Conservation (phyloP, 2,329 filamentous ascomycete genomes). For the Sarocladium kiliense region DNA sequence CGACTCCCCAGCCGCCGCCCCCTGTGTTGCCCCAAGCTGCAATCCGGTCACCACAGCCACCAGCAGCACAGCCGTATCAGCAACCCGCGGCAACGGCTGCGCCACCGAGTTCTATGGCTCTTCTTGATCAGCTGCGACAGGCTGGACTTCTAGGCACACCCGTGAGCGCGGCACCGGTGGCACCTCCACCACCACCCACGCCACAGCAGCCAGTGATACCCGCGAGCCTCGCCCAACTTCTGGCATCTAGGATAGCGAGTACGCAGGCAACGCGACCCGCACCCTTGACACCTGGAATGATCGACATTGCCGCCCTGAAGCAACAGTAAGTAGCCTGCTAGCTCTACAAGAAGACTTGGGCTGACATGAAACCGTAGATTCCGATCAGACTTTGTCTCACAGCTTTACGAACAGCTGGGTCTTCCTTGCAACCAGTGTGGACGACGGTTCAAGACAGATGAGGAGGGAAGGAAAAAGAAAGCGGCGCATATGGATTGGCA, state of each 20-base stretch:
- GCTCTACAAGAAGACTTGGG: not conserved
- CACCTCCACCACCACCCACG: slow-evolving; percentile 22
- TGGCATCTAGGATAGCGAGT: slow-evolving; percentile 7
- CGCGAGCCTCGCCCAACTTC: slow-evolving; percentile 12
- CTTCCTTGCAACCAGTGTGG: slow-evolving; percentile 91
- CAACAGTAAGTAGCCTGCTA: slow-evolving; percentile 51
- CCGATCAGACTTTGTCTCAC: slow-evolving; percentile 67
- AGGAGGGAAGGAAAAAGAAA: slow-evolving; percentile 78
- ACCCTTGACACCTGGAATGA: not conserved
- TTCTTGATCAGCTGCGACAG: slow-evolving; percentile 63
- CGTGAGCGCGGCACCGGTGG: slow-evolving; percentile 26
- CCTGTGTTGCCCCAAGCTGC: slow-evolving; percentile 24
- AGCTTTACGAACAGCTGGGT: slow-evolving; percentile 75
- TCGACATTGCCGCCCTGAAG: slow-evolving; percentile 57
- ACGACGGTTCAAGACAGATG: slow-evolving; percentile 72
- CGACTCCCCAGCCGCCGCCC: slow-evolving; percentile 38
- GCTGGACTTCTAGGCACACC: slow-evolving; percentile 55
- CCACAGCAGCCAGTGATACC: slow-evolving; percentile 28
- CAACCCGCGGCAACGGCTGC: slow-evolving; percentile 22
- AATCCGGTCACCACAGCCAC: slow-evolving; percentile 46
- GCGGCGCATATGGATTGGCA: slow-evolving; percentile 96
- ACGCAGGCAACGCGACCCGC: slow-evolving; percentile 15
- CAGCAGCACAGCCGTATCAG: slow-evolving; percentile 29
- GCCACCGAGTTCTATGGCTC: slow-evolving; percentile 44
- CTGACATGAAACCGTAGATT: slow-evolving; percentile 44